Percentiles rank a stretch among this genome's conserved stretches.
Conservation (phyloP, 768 basidiomycete species). For the Leccinum obscurum region DNA sequence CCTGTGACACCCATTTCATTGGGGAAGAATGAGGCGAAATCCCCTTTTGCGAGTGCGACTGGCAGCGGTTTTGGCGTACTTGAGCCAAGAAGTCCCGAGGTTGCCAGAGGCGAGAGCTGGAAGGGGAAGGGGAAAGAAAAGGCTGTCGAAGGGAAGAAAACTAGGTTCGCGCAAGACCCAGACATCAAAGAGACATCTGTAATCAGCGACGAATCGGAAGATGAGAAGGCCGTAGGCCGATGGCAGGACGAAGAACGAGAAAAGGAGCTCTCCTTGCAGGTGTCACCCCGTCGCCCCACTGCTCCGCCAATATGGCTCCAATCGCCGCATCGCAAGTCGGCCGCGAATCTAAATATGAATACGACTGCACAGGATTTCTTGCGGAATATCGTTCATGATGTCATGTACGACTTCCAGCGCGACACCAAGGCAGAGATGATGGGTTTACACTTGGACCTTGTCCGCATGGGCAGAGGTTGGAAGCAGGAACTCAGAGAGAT, state of each 20-base stretch:
- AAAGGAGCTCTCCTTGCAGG: constrained; percentile 50
- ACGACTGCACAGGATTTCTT: constrained; percentile 55
- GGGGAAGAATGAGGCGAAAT: constrained; percentile 23
- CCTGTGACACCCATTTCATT: constrained; percentile 34
- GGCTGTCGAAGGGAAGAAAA: constrained; percentile 37
- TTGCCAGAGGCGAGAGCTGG: constrained; percentile 43
- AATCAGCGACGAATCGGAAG: constrained; percentile 12
- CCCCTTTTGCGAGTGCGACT: constrained; percentile 5
- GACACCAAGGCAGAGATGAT: constrained; percentile 73
- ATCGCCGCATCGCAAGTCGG: constrained; percentile 39
- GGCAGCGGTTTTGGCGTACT: constrained; percentile 33
- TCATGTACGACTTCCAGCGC: constrained; percentile 70
- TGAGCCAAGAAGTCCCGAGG: constrained; percentile 54
- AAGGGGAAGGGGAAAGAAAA: constrained; percentile 31
- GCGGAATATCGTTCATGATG: constrained; percentile 64
- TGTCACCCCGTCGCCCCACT: constrained; percentile 53
- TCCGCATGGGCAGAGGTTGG: constrained; percentile 71
- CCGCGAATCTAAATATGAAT: constrained; percentile 28
- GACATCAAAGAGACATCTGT: constrained; percentile 29
- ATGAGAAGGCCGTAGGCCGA: constrained; percentile 6
- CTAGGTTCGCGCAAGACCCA: constrained; percentile 41
- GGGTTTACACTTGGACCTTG: constrained; percentile 71
- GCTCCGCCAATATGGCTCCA: constrained; percentile 38
- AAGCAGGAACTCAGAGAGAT: constrained; percentile 59
- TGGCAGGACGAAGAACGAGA: constrained; percentile 23